Evolutionary conservation across 2,329 filamentous ascomycete genomes (phyloP), one percentile per base, ranked within the genome.

Genomic region (Aspergillus fructus): DNA sequence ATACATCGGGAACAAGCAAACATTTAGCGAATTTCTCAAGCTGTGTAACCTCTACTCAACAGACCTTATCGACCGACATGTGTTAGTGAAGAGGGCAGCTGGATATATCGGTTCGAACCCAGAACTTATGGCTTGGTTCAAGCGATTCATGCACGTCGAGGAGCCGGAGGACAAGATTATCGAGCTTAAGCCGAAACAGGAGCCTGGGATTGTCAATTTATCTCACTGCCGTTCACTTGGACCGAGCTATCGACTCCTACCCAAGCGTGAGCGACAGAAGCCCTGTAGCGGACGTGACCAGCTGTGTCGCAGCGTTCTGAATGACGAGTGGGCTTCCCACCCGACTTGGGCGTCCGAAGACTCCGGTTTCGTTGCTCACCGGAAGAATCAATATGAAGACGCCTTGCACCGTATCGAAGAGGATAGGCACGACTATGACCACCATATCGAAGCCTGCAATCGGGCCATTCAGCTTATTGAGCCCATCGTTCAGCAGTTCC

Each of bases 341-440:
- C 94, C 94, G 3, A 99, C 94, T 0, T 99, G 94, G 94, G 94
- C 93, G 1, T 97, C 93, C 1, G 94, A 99, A 74, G 94, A 99
- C 71, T 96, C 91, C 45, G 94, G 94, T 0, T 99, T 99, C 67
- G 93, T 99, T 59, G 94, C 94, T 12, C 94, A 99, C 76, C 87
- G 93, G 61, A 99, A 99, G 83, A 99, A 99, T 67, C 86, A 89
- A 54, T 96, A 89, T 63, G 94, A 99, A 73, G 94, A 99, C 74
- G 90, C 90, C 33, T 85, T 99, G 8, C 94, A 99, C 71, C 85
- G 94, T 19, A 97, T 99, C 59, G 94, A 99, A 75, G 94, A 99
- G 75, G 94, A 99, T 73, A 89, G 94, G 4, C 94, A 99, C 70
- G 94, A 99, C 71, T 99, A 99, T 68, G 94, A 99, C 74, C 96